Percentiles rank a stretch among this genome's conserved stretches.
Evolutionary conservation across 305 asterid genomes (phyloP).

Genomic region (Rubia tinctorum): DNA sequence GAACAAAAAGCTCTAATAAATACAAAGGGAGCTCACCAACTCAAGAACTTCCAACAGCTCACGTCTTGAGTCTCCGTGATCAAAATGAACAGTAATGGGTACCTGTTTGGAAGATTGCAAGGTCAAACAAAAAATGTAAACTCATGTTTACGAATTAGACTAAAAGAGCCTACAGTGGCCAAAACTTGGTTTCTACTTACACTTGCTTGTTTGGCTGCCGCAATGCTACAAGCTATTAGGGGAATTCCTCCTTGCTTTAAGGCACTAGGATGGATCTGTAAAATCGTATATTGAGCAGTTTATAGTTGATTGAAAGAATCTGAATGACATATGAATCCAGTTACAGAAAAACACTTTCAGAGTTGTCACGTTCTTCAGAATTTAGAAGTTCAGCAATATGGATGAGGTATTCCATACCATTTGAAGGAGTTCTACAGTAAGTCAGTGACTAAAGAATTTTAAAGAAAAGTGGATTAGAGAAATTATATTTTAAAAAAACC

Average conservation of each 20-base stretch:
- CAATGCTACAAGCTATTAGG: constrained; percentile 71
- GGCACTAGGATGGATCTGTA: constrained; percentile 95
- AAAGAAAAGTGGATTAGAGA: too few species aligned
- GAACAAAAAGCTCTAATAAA: constrained; percentile 2
- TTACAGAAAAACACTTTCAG: neutral
- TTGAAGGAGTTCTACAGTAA: too few species aligned
- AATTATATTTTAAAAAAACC: too few species aligned
- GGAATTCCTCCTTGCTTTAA: constrained; percentile 87
- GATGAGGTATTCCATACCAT: too few species aligned
- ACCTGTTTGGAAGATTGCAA: constrained; percentile 48
- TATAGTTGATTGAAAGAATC: neutral
- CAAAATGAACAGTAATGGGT: constrained; percentile 94
- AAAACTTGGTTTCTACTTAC: constrained; percentile 44
- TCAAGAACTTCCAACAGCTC: constrained; percentile 84
- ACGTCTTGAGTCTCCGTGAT: constrained; percentile 88
- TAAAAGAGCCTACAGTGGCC: neutral
- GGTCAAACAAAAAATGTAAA: constrained; percentile 11
- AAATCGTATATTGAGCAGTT: constrained; percentile 11
- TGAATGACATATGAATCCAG: neutral
- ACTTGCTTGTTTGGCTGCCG: constrained; percentile 85
- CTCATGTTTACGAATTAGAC: neutral
- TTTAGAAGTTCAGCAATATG: neutral
- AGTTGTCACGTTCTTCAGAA: neutral
- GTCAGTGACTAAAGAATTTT: too few species aligned
- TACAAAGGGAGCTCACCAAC: constrained; percentile 48